phyloP scores from a whole-genome alignment of 2,329 filamentous ascomycete species.

The Stemphylium vesicarium region DNA sequence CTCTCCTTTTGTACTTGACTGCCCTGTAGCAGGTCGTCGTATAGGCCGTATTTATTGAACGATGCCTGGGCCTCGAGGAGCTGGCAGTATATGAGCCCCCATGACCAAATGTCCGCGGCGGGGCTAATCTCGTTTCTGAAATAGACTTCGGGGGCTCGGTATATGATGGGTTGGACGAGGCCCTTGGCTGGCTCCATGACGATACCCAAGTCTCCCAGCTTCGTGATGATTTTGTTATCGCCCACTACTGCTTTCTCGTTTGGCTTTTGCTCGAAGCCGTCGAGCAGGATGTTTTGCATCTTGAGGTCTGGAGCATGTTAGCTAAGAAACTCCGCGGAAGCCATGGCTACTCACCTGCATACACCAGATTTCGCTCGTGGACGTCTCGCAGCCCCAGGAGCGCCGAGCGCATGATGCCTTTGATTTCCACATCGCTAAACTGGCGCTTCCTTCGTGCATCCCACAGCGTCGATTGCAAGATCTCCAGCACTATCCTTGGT shows the following conservation, averaged over 20 bases:
- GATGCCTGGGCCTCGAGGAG: slow-evolving; percentile 17
- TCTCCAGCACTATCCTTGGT: slow-evolving; percentile 14
- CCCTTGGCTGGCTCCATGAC: slow-evolving; percentile 19
- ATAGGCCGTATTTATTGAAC: slow-evolving; percentile 13
- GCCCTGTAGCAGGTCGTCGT: slow-evolving; percentile 10
- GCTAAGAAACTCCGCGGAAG: not conserved
- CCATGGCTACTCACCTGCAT: slow-evolving; percentile 9
- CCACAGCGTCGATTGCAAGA: slow-evolving; percentile 15
- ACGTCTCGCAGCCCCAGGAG: slow-evolving; percentile 15
- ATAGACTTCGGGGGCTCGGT: slow-evolving; percentile 19
- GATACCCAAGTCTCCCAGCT: slow-evolving; percentile 17
- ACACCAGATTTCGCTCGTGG: slow-evolving; percentile 13
- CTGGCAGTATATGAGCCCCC: slow-evolving; percentile 18
- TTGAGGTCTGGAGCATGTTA: slow-evolving; percentile 10
- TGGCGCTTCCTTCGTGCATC: slow-evolving; percentile 14
- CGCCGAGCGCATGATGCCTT: slow-evolving; percentile 17
- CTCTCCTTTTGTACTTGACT: slow-evolving; percentile 13
- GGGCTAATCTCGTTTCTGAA: slow-evolving; percentile 17
- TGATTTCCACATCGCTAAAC: slow-evolving; percentile 17
- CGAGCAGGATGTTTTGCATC: slow-evolving; percentile 18
- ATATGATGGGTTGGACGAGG: slow-evolving; percentile 16
- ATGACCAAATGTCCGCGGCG: slow-evolving; percentile 17
- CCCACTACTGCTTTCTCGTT: not conserved
- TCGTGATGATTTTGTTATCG: slow-evolving; percentile 9
- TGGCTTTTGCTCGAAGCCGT: slow-evolving; percentile 8